phyloP scores from a whole-genome alignment of 345 rosid species.

The Hypericum perforatum region DNA sequence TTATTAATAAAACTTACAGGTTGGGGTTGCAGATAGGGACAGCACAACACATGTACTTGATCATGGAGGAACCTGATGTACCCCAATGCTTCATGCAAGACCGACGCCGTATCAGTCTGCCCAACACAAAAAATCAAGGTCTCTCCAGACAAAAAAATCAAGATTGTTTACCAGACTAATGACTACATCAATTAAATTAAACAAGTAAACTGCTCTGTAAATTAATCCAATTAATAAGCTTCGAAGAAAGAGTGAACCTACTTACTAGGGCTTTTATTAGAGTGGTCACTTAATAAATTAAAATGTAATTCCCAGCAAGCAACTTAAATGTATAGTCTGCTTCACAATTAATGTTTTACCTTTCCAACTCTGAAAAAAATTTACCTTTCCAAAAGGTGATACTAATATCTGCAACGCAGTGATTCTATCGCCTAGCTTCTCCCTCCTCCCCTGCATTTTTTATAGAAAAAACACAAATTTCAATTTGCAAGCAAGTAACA shows the following conservation, averaged over 20 bases:
- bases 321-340: too few species aligned
- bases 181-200: too few species aligned
- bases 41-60: constrained; percentile 77
- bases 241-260: too few species aligned
- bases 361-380: too few species aligned
- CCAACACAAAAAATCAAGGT: too few species aligned
- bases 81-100: constrained; percentile 95
- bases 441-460: constrained; percentile 39
- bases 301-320: too few species aligned
- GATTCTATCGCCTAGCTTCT: constrained; percentile 74
- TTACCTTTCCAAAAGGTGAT: constrained; percentile 90
- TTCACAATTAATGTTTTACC: constrained; percentile 22
- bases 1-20: constrained; percentile 20
- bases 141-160: too few species aligned
- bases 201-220: too few species aligned
- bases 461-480: background rate
- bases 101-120: constrained; percentile 95
- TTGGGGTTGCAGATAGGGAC: constrained; percentile 54
- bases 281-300: too few species aligned
- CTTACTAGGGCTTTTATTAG: too few species aligned
- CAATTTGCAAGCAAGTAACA: background rate
- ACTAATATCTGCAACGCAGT: constrained; percentile 78
- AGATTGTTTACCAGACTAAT: too few species aligned
- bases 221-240: too few species aligned
- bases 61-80: constrained; percentile 88